phyloP scores from a whole-genome alignment of 2,329 filamentous ascomycete genomes.

The Blastomyces parvus region DNA sequence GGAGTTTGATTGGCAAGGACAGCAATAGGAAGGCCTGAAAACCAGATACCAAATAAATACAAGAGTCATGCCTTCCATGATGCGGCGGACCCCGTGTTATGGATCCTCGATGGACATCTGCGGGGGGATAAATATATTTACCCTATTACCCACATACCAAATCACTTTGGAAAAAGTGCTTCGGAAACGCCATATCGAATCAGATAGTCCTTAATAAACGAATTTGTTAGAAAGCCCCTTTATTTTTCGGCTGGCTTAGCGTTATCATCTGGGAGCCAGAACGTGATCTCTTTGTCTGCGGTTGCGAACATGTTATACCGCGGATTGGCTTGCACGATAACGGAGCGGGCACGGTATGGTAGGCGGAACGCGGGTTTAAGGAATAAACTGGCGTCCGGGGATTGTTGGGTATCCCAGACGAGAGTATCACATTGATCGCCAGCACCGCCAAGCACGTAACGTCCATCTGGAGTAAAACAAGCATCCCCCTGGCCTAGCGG shows the following conservation, averaged over 20 bases:
- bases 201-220: slow-evolving; percentile 1
- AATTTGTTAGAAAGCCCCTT: slow-evolving; percentile 10
- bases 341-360: slow-evolving; percentile 46
- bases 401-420: slow-evolving; percentile 70
- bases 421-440: slow-evolving; percentile 59
- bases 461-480: slow-evolving; percentile 81
- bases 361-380: slow-evolving; percentile 33
- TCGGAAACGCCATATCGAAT: not conserved
- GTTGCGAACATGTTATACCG: slow-evolving; percentile 85
- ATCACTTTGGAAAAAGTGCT: too few species aligned
- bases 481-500: slow-evolving; percentile 58
- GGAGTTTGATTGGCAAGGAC: slow-evolving; percentile 59
- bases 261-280: slow-evolving; percentile 62
- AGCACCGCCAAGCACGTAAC: slow-evolving; percentile 76
- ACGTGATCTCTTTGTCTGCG: slow-evolving; percentile 72
- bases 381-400: slow-evolving; percentile 47
- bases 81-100: too few species aligned
- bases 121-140: not conserved
- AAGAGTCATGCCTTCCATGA: not conserved
- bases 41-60: not conserved
- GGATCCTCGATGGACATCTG: not conserved
- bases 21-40: slow-evolving; percentile 35
- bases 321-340: slow-evolving; percentile 50
- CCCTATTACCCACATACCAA: not conserved
- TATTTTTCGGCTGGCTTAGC: slow-evolving; percentile 28